These are phyloP conservation scores for Pachysandra terminalis DNA, from an alignment of 164 flowering plant species.

Conservation along the genomic window DNA sequence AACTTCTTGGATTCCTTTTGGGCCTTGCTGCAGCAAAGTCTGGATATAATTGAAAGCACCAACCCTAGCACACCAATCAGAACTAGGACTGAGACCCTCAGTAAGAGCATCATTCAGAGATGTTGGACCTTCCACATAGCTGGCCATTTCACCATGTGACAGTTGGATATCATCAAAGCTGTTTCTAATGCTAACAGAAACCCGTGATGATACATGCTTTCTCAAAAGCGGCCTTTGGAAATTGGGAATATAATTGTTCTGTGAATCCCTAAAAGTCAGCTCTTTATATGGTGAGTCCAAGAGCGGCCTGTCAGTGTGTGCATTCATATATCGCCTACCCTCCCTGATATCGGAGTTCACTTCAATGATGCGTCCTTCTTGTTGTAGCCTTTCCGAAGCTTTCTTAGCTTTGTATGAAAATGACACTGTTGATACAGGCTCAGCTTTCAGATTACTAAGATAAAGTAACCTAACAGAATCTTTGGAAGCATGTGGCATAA, in stretches of 20 bases:
- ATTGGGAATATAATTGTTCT: constrained; percentile 66
- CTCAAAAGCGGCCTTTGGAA: constrained; percentile 93
- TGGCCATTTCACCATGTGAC: constrained; percentile 65
- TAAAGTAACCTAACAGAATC: constrained; percentile 52
- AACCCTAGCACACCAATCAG: constrained; percentile 95
- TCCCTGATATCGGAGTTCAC: constrained; percentile 55
- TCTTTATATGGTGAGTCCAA: constrained; percentile 63
- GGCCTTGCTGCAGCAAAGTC: constrained; percentile 81
- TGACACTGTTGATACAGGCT: constrained; percentile 46
- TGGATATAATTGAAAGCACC: constrained; percentile 84
- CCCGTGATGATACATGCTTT: constrained; percentile 63
- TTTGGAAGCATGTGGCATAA: constrained; percentile 72
- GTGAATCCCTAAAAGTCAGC: constrained; percentile 54
- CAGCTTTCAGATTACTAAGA: constrained; percentile 37
- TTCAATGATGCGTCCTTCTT: constrained; percentile 63
- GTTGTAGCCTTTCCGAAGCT: constrained; percentile 59
- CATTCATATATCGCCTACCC: constrained; percentile 43
- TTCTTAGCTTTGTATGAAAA: constrained; percentile 50
- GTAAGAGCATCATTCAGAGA: constrained; percentile 83
- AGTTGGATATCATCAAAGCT: constrained; percentile 95
- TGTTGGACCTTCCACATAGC: constrained; percentile 70
- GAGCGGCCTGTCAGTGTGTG: constrained; percentile 66
- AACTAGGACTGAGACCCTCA: constrained; percentile 88
- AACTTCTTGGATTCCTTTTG: constrained; percentile 86
- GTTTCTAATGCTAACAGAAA: constrained; percentile 66